Percentiles rank a stretch among this genome's conserved stretches.
Evolutionary conservation across 176 grass and related monocot species (phyloP).

Genomic region (Pharus latifolius): DNA sequence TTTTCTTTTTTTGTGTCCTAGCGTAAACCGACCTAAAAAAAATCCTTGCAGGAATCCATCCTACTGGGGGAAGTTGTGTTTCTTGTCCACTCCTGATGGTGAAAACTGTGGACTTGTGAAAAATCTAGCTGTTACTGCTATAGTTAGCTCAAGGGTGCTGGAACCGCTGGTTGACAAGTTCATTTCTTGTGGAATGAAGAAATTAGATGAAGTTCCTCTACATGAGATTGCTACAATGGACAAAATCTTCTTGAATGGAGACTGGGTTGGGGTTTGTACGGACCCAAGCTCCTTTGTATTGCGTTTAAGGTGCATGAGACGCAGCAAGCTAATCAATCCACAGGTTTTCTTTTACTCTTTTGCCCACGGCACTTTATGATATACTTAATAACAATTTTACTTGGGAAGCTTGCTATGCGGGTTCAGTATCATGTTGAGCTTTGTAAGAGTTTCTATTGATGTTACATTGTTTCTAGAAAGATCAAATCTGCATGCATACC

Average conservation of each 20-base stretch:
- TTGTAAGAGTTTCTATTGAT: no score
- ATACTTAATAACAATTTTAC: neutral
- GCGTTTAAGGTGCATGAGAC: conserved; percentile 41
- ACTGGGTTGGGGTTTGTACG: conserved; percentile 47
- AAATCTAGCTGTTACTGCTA: conserved; percentile 67
- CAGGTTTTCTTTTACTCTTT: conserved; percentile 34
- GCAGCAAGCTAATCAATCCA: conserved; percentile 35
- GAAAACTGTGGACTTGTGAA: conserved; percentile 84
- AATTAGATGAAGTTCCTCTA: conserved; percentile 41
- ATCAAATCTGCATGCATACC: no score
- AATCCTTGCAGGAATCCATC: conserved; percentile 61
- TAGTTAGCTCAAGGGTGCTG: conserved; percentile 41
- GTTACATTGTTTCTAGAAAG: no score
- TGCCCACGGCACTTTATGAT: neutral
- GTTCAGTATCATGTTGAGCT: neutral
- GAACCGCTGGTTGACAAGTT: conserved; percentile 40
- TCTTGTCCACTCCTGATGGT: conserved; percentile 68
- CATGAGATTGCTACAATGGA: conserved; percentile 23
- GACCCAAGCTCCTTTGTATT: conserved; percentile 32
- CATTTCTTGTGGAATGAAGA: conserved; percentile 63
- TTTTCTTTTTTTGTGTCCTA: neutral
- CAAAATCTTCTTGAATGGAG: conserved; percentile 75
- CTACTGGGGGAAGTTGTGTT: conserved; percentile 86
- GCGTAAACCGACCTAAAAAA: conserved; percentile 18
- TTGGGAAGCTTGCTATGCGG: neutral